These are phyloP conservation scores for Aethionema arabicum DNA, from an alignment of 345 rosid genomes.

Conservation along the genomic window DNA sequence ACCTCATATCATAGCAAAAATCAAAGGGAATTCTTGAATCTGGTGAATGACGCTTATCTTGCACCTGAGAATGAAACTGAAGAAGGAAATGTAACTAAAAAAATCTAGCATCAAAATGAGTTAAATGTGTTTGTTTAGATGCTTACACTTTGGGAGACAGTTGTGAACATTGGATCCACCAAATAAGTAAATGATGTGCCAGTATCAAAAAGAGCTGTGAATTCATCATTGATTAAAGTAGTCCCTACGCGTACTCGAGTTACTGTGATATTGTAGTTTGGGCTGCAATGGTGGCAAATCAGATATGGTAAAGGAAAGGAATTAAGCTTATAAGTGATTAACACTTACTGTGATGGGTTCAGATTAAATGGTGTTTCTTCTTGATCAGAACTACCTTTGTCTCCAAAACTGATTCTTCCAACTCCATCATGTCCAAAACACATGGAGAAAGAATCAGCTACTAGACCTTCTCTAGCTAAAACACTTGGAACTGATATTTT, in stretches of 20 bases:
- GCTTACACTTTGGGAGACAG: constrained; percentile 60
- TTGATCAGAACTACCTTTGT: constrained; percentile 78
- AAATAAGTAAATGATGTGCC: constrained; percentile 89
- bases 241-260: constrained; percentile 70
- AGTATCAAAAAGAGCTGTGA: constrained; percentile 74
- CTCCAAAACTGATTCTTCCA: constrained; percentile 92
- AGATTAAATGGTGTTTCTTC: constrained; percentile 78
- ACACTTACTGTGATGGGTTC: constrained; percentile 80
- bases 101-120: neutral
- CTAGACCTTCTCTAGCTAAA: constrained; percentile 66
- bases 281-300: constrained; percentile 48
- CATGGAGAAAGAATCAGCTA: constrained; percentile 85
- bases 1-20: constrained; percentile 85
- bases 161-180: constrained; percentile 57
- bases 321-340: constrained; percentile 39
- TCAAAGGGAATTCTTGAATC: constrained; percentile 78
- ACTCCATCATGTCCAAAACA: constrained; percentile 79
- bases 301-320: neutral
- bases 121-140: constrained; percentile 18
- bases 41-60: constrained; percentile 53
- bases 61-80: constrained; percentile 77
- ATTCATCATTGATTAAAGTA: constrained; percentile 46
- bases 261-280: constrained; percentile 60
- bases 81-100: constrained; percentile 21
- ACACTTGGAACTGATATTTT: constrained; percentile 83